These are phyloP conservation scores for Scenedesmus sp. DNA, from an alignment of 163 green algal genomes.

Conservation along the genomic window DNA sequence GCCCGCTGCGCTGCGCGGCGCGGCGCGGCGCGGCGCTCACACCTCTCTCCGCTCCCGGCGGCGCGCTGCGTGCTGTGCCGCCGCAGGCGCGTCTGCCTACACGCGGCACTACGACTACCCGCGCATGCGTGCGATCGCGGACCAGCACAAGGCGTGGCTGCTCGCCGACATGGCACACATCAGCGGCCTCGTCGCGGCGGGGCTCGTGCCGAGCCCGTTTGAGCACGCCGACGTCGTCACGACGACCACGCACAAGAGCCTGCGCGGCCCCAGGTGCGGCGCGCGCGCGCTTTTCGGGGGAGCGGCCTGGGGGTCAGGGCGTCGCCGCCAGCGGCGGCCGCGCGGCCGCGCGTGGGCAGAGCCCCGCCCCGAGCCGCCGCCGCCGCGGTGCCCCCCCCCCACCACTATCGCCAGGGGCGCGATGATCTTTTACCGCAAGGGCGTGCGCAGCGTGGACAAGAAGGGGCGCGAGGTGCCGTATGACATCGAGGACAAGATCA, in stretches of 20 bases:
- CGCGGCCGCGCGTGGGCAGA: too few relatives aligned
- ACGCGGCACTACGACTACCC: slow-evolving; percentile 96
- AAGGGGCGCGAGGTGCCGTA: slow-evolving; percentile 91
- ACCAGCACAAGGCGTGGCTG: slow-evolving; percentile 83
- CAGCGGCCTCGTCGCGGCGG: slow-evolving; percentile 90
- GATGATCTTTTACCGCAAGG: slow-evolving; percentile 99
- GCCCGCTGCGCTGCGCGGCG: too few relatives aligned
- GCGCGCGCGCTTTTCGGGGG: too few relatives aligned
- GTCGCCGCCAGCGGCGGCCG: too few relatives aligned
- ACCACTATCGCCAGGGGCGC: slow-evolving; percentile 79
- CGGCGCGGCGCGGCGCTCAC: too few relatives aligned
- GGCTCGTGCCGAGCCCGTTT: slow-evolving; percentile 94
- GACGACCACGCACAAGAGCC: slow-evolving; percentile 99
- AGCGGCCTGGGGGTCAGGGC: too few relatives aligned
- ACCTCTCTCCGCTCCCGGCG: too few relatives aligned
- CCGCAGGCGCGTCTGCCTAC: slow-evolving; percentile 93
- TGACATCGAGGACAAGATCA: slow-evolving; percentile 98
- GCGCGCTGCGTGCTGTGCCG: slow-evolving; percentile 47
- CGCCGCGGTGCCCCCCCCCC: too few relatives aligned
- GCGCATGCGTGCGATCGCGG: slow-evolving; percentile 89
- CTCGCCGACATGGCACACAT: slow-evolving; percentile 99
- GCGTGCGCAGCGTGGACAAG: slow-evolving; percentile 76
- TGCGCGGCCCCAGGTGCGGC: slow-evolving; percentile 88
- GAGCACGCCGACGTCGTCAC: slow-evolving; percentile 97
- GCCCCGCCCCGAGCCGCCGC: too few relatives aligned